These are phyloP conservation scores for Tetrapisispora fleetii DNA, from an alignment of 805 yeast species.

Conservation along the genomic window DNA sequence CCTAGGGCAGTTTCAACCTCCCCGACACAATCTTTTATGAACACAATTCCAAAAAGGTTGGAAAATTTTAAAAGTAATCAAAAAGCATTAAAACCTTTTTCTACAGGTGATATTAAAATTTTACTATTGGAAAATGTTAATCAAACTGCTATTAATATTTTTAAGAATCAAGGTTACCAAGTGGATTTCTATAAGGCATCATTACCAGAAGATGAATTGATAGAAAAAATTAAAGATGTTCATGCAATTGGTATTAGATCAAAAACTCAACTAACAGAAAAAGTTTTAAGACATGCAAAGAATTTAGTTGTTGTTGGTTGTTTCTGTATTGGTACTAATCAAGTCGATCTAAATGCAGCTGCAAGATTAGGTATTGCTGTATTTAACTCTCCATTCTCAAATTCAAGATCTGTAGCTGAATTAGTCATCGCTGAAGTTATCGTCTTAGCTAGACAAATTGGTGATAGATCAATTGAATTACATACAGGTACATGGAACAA, in stretches of 20 bases:
- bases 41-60: slow-evolving; percentile 35
- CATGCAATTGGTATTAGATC: slow-evolving; percentile 98
- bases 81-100: slow-evolving; percentile 84
- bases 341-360: slow-evolving; percentile 86
- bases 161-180: slow-evolving; percentile 88
- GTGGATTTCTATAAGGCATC: slow-evolving; percentile 89
- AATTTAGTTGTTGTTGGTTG: slow-evolving; percentile 89
- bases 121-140: slow-evolving; percentile 88
- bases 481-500: slow-evolving; percentile 98
- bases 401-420: slow-evolving; percentile 97
- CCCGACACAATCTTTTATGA: slow-evolving; percentile 65
- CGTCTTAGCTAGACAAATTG: slow-evolving; percentile 88
- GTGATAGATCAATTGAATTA: slow-evolving; percentile 92
- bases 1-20: slow-evolving; percentile 74
- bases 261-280: slow-evolving; percentile 79
- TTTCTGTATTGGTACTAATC: slow-evolving; percentile 98
- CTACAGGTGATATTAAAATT: slow-evolving; percentile 90
- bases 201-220: slow-evolving; percentile 83
- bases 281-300: slow-evolving; percentile 74
- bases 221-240: slow-evolving; percentile 84
- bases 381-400: slow-evolving; percentile 96
- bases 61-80: slow-evolving; percentile 30
- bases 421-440: slow-evolving; percentile 92
- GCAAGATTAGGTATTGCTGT: slow-evolving; percentile 92
- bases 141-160: slow-evolving; percentile 79